A percentile compares a stretch with the other conserved stretches of the same genome.
These are phyloP conservation scores for Gossypium thurberi DNA, from an alignment of 345 rosid species.

Conservation along the genomic window DNA sequence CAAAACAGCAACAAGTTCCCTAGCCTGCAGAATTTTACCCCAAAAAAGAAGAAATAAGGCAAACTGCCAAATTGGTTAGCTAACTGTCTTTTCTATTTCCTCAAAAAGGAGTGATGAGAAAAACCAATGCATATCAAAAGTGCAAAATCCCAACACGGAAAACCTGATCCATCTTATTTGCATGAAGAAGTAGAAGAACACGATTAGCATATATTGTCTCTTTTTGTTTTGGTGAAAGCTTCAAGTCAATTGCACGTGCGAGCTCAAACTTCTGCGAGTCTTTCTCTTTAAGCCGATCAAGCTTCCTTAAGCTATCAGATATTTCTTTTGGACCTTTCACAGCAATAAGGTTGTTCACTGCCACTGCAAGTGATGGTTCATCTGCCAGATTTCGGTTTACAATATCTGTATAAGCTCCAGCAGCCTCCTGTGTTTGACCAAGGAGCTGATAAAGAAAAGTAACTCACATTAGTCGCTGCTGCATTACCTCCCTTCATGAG, in stretches of 20 bases:
- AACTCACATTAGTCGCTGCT: constrained; percentile 20
- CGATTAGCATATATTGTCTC: constrained; percentile 81
- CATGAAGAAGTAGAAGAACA: constrained; percentile 80
- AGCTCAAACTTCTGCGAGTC: constrained; percentile 56
- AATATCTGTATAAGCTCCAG: constrained; percentile 51
- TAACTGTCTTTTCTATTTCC: background rate
- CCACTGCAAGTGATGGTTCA: constrained; percentile 82
- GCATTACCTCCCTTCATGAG: background rate
- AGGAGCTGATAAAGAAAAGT: constrained; percentile 50
- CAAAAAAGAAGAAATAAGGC: background rate
- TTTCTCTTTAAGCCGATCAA: constrained; percentile 74
- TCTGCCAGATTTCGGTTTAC: constrained; percentile 65
- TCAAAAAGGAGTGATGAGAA: background rate
- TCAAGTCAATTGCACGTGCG: constrained; percentile 52
- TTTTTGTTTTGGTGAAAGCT: constrained; percentile 68
- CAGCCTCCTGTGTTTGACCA: constrained; percentile 60
- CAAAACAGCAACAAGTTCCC: constrained; percentile 66
- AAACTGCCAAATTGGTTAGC: background rate
- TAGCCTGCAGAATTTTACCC: constrained; percentile 50
- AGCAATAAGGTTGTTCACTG: constrained; percentile 72
- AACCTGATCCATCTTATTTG: constrained; percentile 96
- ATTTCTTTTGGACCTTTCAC: constrained; percentile 75
- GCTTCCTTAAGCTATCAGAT: constrained; percentile 77
- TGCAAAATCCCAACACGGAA: constrained; percentile 1
- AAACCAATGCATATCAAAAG: constrained; percentile 1